A percentile compares a stretch with the other conserved stretches of the same genome.
phyloP scores from a whole-genome alignment of 208 protist genomes.

The Trypanosoma mega region DNA sequence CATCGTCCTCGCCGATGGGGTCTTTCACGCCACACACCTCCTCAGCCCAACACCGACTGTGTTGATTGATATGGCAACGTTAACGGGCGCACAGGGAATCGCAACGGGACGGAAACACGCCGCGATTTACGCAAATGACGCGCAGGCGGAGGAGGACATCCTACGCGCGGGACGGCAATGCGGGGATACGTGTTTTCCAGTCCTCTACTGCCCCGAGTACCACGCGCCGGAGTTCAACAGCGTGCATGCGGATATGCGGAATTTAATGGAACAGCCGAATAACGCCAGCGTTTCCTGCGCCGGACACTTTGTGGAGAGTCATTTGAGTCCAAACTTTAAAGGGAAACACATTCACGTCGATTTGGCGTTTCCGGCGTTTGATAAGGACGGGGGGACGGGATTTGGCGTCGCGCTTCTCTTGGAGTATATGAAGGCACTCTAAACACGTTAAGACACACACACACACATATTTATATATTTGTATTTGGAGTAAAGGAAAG shows the following conservation, averaged over 20 bases:
- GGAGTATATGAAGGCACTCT: constrained; percentile 44
- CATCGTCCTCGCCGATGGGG: constrained; percentile 84
- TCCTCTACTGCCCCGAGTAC: constrained; percentile 88
- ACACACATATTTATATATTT: neutral
- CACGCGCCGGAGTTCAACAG: constrained; percentile 66
- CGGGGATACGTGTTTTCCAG: constrained; percentile 78
- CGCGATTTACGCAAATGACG: constrained; percentile 74
- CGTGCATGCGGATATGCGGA: constrained; percentile 69
- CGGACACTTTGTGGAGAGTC: constrained; percentile 75
- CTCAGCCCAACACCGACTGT: constrained; percentile 69
- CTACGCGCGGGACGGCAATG: constrained; percentile 46
- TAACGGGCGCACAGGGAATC: constrained; percentile 90
- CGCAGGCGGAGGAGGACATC: constrained; percentile 46
- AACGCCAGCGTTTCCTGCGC: constrained; percentile 74
- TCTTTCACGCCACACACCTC: constrained; percentile 74
- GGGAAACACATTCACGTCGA: constrained; percentile 83
- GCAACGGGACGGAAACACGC: constrained; percentile 77
- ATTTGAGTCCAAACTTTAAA: constrained; percentile 60
- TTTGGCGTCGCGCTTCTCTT: constrained; percentile 72
- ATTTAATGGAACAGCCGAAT: constrained; percentile 48
- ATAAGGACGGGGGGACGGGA: constrained; percentile 60
- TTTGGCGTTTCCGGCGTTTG: constrained; percentile 75
- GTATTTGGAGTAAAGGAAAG: constrained; percentile 2
- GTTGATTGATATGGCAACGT: constrained; percentile 89
- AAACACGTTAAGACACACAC: neutral